Percentiles rank a stretch among this genome's conserved stretches.
phyloP scores from a whole-genome alignment of 2,329 filamentous ascomycete species.

The Fusarium coicis region DNA sequence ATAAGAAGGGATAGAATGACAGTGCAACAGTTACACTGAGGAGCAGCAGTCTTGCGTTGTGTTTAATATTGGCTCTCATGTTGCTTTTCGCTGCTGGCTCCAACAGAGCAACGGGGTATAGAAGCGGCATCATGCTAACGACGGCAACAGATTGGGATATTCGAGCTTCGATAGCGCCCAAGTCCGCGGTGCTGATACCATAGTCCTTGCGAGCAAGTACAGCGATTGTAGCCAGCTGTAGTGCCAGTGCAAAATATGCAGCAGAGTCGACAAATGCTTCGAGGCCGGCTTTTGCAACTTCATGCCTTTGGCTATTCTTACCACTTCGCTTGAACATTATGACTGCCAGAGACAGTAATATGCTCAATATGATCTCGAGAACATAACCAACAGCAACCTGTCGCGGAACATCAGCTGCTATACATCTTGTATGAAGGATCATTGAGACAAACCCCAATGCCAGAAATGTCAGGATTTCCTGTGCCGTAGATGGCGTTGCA shows the following conservation, averaged over 20 bases:
- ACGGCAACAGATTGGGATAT: constrained; percentile 36
- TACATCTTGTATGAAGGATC: background rate
- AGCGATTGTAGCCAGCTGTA: constrained; percentile 36
- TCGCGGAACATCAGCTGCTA: background rate
- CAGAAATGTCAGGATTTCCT: constrained; percentile 39
- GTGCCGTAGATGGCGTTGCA: constrained; percentile 33
- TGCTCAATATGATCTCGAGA: constrained; percentile 9
- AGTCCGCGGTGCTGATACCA: constrained; percentile 30
- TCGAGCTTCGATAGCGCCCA: constrained; percentile 39
- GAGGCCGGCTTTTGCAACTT: constrained; percentile 3
- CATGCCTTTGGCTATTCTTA: background rate
- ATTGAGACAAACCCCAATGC: constrained; percentile 31
- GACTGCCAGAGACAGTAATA: constrained; percentile 1
- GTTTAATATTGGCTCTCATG: background rate
- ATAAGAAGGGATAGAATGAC: constrained; percentile 42
- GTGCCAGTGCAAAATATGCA: constrained; percentile 37
- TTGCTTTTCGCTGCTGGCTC: background rate
- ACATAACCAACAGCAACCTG: constrained; percentile 28
- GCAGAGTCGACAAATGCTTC: constrained; percentile 32
- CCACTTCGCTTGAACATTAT: background rate
- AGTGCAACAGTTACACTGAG: constrained; percentile 18
- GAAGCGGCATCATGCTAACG: constrained; percentile 38
- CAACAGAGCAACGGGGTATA: constrained; percentile 34
- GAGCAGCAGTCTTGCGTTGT: constrained; percentile 22
- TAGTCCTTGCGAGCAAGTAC: constrained; percentile 41